Base-by-base conservation (phyloP, 2,329 filamentous ascomycete genomes). In the Tolypocladium nubicola region DNA sequence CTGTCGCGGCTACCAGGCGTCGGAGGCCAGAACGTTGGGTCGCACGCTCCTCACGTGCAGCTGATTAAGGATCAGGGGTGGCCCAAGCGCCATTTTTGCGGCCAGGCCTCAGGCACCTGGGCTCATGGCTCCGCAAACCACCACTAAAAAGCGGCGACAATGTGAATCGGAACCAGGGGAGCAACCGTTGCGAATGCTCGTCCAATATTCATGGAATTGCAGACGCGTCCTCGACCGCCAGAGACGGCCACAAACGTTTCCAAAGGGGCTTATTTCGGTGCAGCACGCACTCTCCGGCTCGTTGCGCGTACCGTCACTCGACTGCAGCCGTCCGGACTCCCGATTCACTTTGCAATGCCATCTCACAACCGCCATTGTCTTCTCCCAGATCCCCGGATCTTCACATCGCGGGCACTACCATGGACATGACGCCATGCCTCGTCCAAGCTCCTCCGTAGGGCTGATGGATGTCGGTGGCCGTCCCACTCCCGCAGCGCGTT, bases 371-470 rank as follows among this genome's bases (percentile, higher is more conserved):
- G 37, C 16, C 23, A 5, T 54, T 19, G 52, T n/a, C n/a, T 4
- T 23, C 21, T 58, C 60, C 61, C 50, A 62, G 61, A 59, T 65
- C 57, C 60, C 62, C 63, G 58, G 60, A 61, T 62, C 63, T 64
- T 60, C 59, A 56, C 59, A 60, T 62, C 57, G 57, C 61, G 62
- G 63, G 52, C 37, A 40, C 52, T 40, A 40, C 38, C 52, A 47
- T 57, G 61, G 14, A 61, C 60, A 65, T 63, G 65, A 61, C 62
- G 65, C 62, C 60, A 67, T 61, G 61, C 58, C 57, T 62, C 62
- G 65, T 45, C 63, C 61, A 62, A 66, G 62, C 61, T 64, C 59
- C 60, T 60, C 60, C 60, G 54, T 66, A 67, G 66, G 66, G 66
- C 66, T 67, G 65, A 66, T 59, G 60, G 38, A 50, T 35, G 47